These are phyloP conservation scores for Blastobotrys illinoisensis DNA, from an alignment of 1,139 yeast genomes.

Conservation along the genomic window DNA sequence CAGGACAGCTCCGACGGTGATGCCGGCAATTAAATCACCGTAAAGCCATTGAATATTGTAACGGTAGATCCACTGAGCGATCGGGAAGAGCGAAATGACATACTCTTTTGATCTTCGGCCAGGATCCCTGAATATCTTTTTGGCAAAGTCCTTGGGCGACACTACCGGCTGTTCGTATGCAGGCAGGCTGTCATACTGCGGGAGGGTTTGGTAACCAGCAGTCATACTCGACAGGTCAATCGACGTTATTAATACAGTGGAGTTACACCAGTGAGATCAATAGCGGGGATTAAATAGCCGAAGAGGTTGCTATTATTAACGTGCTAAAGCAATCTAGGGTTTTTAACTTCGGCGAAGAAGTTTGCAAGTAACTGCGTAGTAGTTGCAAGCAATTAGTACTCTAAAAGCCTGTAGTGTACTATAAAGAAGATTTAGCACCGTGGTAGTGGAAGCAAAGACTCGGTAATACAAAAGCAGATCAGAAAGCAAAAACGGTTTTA, in stretches of 20 bases:
- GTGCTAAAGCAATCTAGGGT: neutral
- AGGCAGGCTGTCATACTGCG: constrained; percentile 7
- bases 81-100: constrained; percentile 65
- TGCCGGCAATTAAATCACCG: constrained; percentile 84
- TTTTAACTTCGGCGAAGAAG: neutral
- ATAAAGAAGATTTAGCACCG: neutral
- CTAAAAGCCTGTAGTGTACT: neutral
- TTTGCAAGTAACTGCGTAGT: too few species aligned
- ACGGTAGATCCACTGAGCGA: constrained; percentile 73
- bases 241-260: neutral
- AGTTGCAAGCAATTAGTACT: neutral
- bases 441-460: neutral
- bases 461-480: neutral
- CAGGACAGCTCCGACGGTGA: constrained; percentile 86
- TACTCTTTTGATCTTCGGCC: constrained; percentile 39
- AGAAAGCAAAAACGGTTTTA: neutral
- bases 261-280: neutral
- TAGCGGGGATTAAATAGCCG: neutral
- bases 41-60: constrained; percentile 76
- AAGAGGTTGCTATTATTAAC: neutral
- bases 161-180: constrained; percentile 19
- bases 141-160: constrained; percentile 11
- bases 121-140: constrained; percentile 9
- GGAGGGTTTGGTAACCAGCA: neutral
- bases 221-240: neutral